Conservation (phyloP, 176 grass and related monocot genomes). For the Aechmea fasciata region DNA sequence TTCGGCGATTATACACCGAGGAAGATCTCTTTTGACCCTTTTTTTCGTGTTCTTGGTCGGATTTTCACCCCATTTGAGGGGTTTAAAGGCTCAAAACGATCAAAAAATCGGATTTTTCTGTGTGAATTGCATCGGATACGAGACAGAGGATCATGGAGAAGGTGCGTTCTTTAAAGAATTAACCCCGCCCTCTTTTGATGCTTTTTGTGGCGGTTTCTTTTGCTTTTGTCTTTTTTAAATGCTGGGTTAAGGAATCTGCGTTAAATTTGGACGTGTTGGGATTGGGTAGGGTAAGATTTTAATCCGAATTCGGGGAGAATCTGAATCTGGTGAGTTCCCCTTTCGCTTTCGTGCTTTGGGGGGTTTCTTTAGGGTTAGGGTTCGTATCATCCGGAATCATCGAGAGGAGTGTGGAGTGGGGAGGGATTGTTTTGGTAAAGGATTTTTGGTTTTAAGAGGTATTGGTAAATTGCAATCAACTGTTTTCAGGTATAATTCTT, state of each 20-base stretch:
- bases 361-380: not conserved
- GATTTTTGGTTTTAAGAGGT: not conserved
- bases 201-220: not conserved
- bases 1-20: too few species aligned
- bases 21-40: too few species aligned
- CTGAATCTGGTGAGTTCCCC: not conserved
- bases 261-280: not conserved
- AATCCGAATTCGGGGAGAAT: not conserved
- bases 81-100: constrained; percentile 1
- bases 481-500: too few species aligned
- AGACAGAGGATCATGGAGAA: constrained; percentile 15
- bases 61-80: too few species aligned
- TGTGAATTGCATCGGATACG: constrained; percentile 5
- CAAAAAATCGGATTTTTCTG: constrained; percentile 5
- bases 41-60: too few species aligned
- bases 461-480: too few species aligned
- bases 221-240: too few species aligned
- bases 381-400: not conserved
- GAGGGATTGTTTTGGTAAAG: not conserved
- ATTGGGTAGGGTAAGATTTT: not conserved
- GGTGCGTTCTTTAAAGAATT: constrained; percentile 25
- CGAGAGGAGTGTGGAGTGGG: not conserved
- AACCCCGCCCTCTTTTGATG: not conserved
- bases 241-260: not conserved
- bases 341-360: not conserved